Conservation (phyloP, 1,139 yeast genomes). For the Diutina ranongensis region DNA sequence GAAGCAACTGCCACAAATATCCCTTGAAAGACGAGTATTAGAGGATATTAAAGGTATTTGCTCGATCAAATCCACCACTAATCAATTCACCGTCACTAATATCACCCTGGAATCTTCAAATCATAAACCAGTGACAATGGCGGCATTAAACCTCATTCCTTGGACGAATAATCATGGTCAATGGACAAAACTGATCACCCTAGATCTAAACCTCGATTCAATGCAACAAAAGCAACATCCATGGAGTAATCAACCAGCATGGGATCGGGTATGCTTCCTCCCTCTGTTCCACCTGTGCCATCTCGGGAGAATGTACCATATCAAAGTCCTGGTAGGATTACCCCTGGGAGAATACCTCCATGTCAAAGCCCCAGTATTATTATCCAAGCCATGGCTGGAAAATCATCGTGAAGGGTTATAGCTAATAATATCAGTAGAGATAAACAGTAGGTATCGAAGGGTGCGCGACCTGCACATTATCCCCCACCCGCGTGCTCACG, state of each 20-base stretch:
- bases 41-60: conserved; percentile 15
- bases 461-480: no score
- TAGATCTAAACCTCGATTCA: neutral
- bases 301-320: neutral
- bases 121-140: neutral
- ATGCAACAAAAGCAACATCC: neutral
- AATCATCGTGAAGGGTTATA: neutral
- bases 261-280: neutral
- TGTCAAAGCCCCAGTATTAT: neutral
- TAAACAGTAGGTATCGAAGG: no score
- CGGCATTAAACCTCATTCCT: neutral
- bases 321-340: neutral
- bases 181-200: neutral
- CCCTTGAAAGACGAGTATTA: conserved; percentile 19
- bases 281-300: neutral
- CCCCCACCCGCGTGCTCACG: neutral
- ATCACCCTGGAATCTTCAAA: neutral
- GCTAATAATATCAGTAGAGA: neutral
- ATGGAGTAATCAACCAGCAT: neutral
- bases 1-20: conserved; percentile 15
- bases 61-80: neutral
- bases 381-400: neutral
- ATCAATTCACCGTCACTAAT: neutral
- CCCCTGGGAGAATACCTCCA: neutral
- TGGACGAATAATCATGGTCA: neutral